These are phyloP conservation scores for Globisporangium recalcitrans DNA, from an alignment of 352 stramenopile genomes.

Conservation along the genomic window DNA sequence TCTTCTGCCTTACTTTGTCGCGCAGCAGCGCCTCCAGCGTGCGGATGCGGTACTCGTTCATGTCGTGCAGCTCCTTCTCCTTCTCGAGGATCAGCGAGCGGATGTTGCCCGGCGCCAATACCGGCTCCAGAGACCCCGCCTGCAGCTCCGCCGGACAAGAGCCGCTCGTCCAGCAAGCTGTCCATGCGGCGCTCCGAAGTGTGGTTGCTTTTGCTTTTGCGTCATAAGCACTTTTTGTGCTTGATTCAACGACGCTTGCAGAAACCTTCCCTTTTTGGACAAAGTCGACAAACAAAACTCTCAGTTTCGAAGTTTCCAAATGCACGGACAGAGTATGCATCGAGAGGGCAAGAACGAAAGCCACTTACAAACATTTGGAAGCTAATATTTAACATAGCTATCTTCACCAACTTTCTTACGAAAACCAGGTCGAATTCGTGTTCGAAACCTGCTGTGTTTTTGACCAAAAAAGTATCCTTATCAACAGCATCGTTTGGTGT, in stretches of 20 bases:
- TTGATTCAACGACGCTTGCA: background rate
- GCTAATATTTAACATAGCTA: no score
- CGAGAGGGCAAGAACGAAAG: no score
- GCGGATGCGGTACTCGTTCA: constrained; percentile 88
- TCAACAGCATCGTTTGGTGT: no score
- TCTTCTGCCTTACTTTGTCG: constrained; percentile 45
- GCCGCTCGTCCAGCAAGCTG: constrained; percentile 11
- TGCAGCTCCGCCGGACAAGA: background rate
- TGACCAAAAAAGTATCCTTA: no score
- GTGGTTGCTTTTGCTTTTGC: background rate
- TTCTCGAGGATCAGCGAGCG: constrained; percentile 87
- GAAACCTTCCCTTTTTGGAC: no score
- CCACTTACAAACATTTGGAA: no score
- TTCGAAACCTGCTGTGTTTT: no score
- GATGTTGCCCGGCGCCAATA: constrained; percentile 54
- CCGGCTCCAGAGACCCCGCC: background rate
- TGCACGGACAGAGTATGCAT: no score
- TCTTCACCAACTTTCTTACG: no score
- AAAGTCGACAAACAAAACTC: no score
- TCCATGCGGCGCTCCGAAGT: constrained; percentile 1
- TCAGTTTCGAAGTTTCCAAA: no score
- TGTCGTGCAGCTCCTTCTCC: constrained; percentile 90
- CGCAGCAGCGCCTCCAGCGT: constrained; percentile 71
- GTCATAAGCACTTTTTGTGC: background rate
- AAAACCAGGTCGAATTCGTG: no score